Percentiles rank a stretch among this genome's conserved stretches.
Evolutionary conservation across 805 yeast genomes (phyloP).

Genomic region (Tetrapisispora taiwanensis): DNA sequence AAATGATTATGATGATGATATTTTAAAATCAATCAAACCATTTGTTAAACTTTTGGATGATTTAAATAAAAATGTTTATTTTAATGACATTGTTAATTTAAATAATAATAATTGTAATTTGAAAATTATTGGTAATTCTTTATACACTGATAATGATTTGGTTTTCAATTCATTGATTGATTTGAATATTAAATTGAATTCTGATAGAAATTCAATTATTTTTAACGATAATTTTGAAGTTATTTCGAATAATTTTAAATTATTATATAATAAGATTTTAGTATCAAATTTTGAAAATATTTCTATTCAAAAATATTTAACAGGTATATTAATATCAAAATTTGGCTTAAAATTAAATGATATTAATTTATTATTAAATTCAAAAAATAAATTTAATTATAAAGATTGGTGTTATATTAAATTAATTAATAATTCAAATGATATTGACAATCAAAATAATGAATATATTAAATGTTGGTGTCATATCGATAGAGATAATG

Average conservation of each 20-base stretch:
- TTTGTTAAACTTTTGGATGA: not conserved
- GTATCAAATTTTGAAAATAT: slow-evolving; percentile 1
- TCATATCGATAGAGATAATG: slow-evolving; percentile 24
- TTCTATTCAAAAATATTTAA: not conserved
- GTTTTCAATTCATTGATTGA: not conserved
- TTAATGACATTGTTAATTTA: not conserved
- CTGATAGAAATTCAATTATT: not conserved
- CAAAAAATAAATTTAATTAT: slow-evolving; percentile 21
- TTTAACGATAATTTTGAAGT: not conserved
- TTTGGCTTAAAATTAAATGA: slow-evolving; percentile 17
- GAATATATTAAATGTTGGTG: slow-evolving; percentile 29
- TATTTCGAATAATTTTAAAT: not conserved
- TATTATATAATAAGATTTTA: not conserved
- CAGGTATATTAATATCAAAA: slow-evolving; percentile 2
- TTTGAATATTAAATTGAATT: not conserved
- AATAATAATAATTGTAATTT: not conserved
- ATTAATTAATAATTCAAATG: slow-evolving; percentile 12
- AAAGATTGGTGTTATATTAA: slow-evolving; percentile 30
- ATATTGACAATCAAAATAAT: too few relatives aligned
- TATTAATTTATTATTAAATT: slow-evolving; percentile 21
- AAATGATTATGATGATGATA: not conserved
- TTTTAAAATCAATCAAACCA: not conserved
- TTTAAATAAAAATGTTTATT: not conserved
- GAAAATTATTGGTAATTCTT: not conserved
- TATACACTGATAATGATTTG: not conserved